Conservation (phyloP, 2,329 filamentous ascomycete genomes). For the Talaromyces piceae region DNA sequence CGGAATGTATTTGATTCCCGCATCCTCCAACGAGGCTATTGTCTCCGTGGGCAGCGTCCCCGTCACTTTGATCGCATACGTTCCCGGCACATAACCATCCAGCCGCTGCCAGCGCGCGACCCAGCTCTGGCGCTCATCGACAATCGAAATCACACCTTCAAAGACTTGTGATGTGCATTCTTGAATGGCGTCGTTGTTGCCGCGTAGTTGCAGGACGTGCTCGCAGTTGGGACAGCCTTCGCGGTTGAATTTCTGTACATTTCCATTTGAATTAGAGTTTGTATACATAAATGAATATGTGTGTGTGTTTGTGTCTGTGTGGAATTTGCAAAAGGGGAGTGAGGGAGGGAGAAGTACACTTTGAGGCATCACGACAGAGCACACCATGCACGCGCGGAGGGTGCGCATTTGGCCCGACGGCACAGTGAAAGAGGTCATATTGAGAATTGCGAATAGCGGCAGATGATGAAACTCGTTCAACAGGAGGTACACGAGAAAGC, state of each 20-base stretch:
- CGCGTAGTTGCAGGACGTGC: conserved; percentile 74
- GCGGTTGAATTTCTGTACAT: conserved; percentile 66
- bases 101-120: conserved; percentile 94
- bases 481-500: too few species aligned
- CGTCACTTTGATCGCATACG: conserved; percentile 92
- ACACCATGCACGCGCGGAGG: conserved; percentile 97
- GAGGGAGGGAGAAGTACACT: conserved; percentile 45
- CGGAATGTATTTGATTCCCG: conserved; percentile 56
- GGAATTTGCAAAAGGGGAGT: conserved; percentile 3
- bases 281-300: not conserved
- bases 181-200: conserved; percentile 71
- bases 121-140: conserved; percentile 80
- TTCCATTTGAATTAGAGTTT: not conserved
- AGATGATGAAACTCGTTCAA: not conserved
- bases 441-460: too few species aligned
- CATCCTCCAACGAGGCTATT: conserved; percentile 48
- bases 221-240: conserved; percentile 97
- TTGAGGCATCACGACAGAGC: conserved; percentile 83
- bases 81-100: conserved; percentile 76
- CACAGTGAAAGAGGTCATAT: conserved; percentile 55
- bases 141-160: conserved; percentile 80
- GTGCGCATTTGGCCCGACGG: conserved; percentile 70
- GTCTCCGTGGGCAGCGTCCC: conserved; percentile 61
- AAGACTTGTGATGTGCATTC: conserved; percentile 96
- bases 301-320: too few species aligned